Conservation (phyloP, 805 yeast genomes). For the Danielia oregonensis region DNA sequence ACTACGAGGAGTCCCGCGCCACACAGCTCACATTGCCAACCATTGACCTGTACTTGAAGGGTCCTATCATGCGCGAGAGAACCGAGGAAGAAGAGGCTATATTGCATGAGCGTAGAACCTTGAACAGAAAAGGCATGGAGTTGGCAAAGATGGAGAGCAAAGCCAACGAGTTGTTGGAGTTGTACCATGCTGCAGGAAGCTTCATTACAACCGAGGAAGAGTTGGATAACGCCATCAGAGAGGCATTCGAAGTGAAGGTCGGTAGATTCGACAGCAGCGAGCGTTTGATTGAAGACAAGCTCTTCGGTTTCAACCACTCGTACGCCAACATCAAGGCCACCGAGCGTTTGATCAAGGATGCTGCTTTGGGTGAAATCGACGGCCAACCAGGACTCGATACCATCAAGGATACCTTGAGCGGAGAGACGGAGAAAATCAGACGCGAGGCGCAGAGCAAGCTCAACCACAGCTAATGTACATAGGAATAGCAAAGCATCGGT, state of each 20-base stretch:
- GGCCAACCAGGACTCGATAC: slow-evolving; percentile 41
- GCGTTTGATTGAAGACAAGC: slow-evolving; percentile 32
- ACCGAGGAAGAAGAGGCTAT: slow-evolving; percentile 64
- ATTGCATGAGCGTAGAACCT: slow-evolving; percentile 55
- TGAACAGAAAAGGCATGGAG: slow-evolving; percentile 60
- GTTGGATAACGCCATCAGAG: slow-evolving; percentile 53
- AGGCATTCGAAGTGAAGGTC: slow-evolving; percentile 46
- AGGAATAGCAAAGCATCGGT: slow-evolving; percentile 1
- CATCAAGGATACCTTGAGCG: slow-evolving; percentile 37
- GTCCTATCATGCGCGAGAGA: slow-evolving; percentile 69
- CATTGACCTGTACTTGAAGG: slow-evolving; percentile 58
- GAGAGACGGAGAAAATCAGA: slow-evolving; percentile 32
- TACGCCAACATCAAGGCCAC: slow-evolving; percentile 25
- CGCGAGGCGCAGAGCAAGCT: slow-evolving; percentile 34
- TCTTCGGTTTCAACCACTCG: slow-evolving; percentile 27
- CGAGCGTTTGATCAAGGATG: slow-evolving; percentile 34
- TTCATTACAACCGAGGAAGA: slow-evolving; percentile 73
- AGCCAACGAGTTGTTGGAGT: slow-evolving; percentile 56
- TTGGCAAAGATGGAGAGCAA: slow-evolving; percentile 49
- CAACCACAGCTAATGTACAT: slow-evolving; percentile 16
- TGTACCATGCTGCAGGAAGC: slow-evolving; percentile 65
- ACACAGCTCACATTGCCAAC: slow-evolving; percentile 75
- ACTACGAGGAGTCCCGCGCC: slow-evolving; percentile 47
- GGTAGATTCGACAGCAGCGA: slow-evolving; percentile 34
- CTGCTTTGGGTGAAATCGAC: slow-evolving; percentile 35